These are phyloP conservation scores for Corynascus novoguineensis DNA, from an alignment of 495 filamentous ascomycete species.

Conservation along the genomic window DNA sequence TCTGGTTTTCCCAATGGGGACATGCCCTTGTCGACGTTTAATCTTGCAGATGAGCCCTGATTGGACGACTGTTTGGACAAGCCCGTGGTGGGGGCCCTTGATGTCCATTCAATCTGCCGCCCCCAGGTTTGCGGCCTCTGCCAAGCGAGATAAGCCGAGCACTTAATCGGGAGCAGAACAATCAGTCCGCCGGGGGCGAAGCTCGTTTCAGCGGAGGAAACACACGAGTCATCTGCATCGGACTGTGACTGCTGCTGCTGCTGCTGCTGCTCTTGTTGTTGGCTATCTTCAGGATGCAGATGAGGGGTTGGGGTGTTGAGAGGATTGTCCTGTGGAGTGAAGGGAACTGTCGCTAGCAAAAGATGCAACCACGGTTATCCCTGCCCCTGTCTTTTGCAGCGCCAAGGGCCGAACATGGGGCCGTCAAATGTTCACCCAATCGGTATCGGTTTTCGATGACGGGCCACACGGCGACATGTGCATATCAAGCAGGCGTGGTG, in stretches of 20 bases:
- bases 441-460: neutral
- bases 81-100: conserved; percentile 2
- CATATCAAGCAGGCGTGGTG: neutral
- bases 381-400: conserved; percentile 6
- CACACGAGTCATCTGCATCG: no score
- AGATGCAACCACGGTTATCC: conserved; percentile 9
- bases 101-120: conserved; percentile 16
- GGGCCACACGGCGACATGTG: conserved; percentile 5
- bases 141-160: no score
- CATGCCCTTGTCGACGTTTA: conserved; percentile 8
- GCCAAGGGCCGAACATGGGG: conserved; percentile 5
- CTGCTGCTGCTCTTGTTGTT: no score
- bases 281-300: neutral
- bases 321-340: no score
- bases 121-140: conserved; percentile 9
- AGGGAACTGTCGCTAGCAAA: conserved; percentile 6
- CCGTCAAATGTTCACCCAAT: neutral
- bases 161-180: no score
- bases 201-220: no score
- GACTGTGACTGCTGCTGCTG: no score
- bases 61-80: conserved; percentile 12
- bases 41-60: conserved; percentile 4
- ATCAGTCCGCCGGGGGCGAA: no score
- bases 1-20: neutral
- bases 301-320: no score